Base-by-base conservation (phyloP, 202 grass and related monocot species). In the Schoenoplectus triqueter region DNA sequence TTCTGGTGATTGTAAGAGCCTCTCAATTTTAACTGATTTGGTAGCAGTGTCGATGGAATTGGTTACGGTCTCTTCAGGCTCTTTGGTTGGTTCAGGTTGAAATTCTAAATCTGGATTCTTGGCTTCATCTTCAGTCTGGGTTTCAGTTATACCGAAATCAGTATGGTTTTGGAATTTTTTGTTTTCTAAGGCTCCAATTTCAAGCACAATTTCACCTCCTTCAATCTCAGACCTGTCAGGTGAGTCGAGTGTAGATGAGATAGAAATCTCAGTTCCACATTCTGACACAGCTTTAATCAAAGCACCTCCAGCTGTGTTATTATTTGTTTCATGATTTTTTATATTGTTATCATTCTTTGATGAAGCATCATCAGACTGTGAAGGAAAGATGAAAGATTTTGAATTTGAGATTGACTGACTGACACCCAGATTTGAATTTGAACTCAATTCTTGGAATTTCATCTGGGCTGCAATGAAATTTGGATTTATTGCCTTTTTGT, bases 251-350 rank as follows among this genome's bases (percentile, higher is more conserved):
- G 96, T 99, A 18, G 96, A 99, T 10, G 95, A 93, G 84, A 98
- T 95, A 80, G 95, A 98, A 73, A 98, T 95, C 81, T 98, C 95
- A 40, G 96, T 99, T n/a, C 96, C 96, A 67, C 96, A 99, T 90
- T 95, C 96, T 86, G 96, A 99, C 73, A 88, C 87, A 81, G 96
- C 96, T 74, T 83, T 66, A 60, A 92, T 31, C 78, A 84, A 45
- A 60, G 44, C 46, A 50, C 80, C 80, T 67, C 42, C 80, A 15
- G 47, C 6, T 52, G 61, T 67, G 22, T 50, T 68, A 67, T 66
- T 68, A 84, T 71, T 60, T 61, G 75, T 59, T 89, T 52, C 90
- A 89, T 42, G 21, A 78, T 80, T 89, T 70, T 76, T 57, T 81
- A 69, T 84, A 15, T 85, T 86, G 73, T 83, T 85, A 72, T 87